A percentile compares a stretch with the other conserved stretches of the same genome.
These are phyloP conservation scores for Ophiostoma australiae DNA, from an alignment of 2,329 filamentous ascomycete genomes.

Conservation along the genomic window DNA sequence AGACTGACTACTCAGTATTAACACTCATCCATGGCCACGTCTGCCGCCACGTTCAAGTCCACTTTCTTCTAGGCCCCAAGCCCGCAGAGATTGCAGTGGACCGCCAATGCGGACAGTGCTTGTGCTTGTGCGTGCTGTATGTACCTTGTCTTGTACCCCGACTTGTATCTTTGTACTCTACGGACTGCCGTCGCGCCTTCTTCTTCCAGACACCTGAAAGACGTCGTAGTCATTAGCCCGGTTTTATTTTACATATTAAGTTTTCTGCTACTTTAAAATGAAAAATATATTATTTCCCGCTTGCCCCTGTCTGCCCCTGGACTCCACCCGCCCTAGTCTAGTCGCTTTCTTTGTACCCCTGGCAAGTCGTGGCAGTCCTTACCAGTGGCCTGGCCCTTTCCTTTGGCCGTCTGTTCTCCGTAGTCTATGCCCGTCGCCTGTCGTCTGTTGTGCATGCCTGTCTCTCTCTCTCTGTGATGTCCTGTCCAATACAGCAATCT, in stretches of 20 bases:
- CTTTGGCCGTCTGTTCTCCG: not conserved
- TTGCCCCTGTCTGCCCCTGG: slow-evolving; percentile 11
- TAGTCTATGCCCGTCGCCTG: not conserved
- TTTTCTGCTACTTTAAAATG: not conserved
- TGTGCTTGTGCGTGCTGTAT: not conserved
- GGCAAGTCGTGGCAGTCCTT: slow-evolving; percentile 5
- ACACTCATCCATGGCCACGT: not conserved
- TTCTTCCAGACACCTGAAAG: not conserved
- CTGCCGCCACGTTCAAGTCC: slow-evolving; percentile 2
- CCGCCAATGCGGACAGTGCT: not conserved
- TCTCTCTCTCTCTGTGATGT: not conserved
- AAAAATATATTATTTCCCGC: slow-evolving; percentile 1
- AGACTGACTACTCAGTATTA: not conserved
- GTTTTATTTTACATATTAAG: not conserved
- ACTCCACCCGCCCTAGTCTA: slow-evolving; percentile 2
- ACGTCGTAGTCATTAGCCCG: not conserved
- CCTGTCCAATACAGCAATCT: not conserved
- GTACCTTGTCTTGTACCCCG: no score
- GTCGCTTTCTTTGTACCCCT: slow-evolving; percentile 5
- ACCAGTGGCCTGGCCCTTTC: not conserved
- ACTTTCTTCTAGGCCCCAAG: slow-evolving; percentile 12
- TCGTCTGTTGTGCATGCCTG: not conserved
- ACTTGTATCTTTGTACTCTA: not conserved
- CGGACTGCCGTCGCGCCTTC: not conserved
- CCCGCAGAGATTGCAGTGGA: slow-evolving; percentile 13